Percentiles rank a stretch among this genome's conserved stretches.
Conservation (phyloP, 208 protist genomes). For the Leishmania braziliensis region DNA sequence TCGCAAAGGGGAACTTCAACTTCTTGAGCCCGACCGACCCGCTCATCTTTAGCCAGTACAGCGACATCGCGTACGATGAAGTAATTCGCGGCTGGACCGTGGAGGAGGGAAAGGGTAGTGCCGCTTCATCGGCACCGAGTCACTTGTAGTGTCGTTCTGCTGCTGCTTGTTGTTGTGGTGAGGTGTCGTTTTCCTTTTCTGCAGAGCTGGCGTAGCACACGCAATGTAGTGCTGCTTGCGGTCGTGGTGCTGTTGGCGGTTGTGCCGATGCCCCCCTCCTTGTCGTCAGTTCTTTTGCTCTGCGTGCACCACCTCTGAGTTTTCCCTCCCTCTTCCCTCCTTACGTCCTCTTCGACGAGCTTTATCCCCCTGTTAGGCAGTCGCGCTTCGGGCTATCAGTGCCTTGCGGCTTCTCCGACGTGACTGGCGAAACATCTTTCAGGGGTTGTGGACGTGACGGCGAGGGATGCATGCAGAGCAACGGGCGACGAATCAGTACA, state of each 20-base stretch:
- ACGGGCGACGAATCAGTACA: background rate
- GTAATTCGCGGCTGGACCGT: constrained; percentile 74
- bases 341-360: background rate
- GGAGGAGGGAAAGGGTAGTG: constrained; percentile 20
- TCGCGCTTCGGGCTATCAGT: background rate
- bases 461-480: background rate
- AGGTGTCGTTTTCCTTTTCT: background rate
- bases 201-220: background rate
- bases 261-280: background rate
- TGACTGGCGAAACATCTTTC: background rate
- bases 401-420: background rate
- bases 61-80: constrained; percentile 64
- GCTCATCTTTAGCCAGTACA: constrained; percentile 82
- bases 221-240: background rate
- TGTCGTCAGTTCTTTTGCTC: background rate
- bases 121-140: background rate
- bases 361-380: background rate
- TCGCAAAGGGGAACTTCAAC: constrained; percentile 91
- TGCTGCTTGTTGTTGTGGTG: background rate
- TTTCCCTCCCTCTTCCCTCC: background rate
- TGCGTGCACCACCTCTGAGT: background rate
- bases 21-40: constrained; percentile 83
- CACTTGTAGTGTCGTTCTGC: constrained; percentile 5
- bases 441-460: background rate
- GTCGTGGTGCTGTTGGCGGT: background rate